Evolutionary conservation across 1,284 basidiomycete species (phyloP), one percentile per base, ranked within the genome.

Genomic region (Apiotrichum gamsii): DNA sequence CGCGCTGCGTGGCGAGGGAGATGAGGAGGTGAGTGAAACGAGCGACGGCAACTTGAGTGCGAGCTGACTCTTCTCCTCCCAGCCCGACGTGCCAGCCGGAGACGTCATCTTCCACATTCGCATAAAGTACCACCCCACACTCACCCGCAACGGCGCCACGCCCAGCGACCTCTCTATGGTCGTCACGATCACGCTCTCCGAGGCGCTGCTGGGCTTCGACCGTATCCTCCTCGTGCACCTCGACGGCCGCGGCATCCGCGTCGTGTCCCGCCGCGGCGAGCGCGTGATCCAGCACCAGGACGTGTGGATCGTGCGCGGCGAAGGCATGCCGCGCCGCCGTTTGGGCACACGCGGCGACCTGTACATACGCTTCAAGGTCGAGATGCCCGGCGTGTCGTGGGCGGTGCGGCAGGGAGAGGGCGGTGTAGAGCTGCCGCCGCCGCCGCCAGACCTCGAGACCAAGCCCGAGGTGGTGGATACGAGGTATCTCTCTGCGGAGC

Each of bases 71-170:
- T n/a, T n/a, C n/a, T n/a, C n/a, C n/a, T 23, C 21, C 20, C 49
- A 91, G 87, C 88, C 88, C 45, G 83, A 82, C 39, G 70, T 84
- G 35, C 85, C 87, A 30, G 76, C 90, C 43, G 89, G 88, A 20
- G 90, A 94, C 61, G 85, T 96, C 20, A 79, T 94, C 49, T 93
- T 98, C 69, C 78, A 84, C 19, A 77, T 97, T 41, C 80, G 83
- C 62, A 75, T 81, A 21, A 69, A 74, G 32, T 76, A 77, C 2
- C 89, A 96, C 58, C 75, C 81, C 2, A 82, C 84, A 0, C 93
- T 97, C 65, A 44, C 47, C 8, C 57, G 61, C 10, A 53, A 57
- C 19, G 56, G 57, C 14, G 36, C 46, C 13, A 45, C 52, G 3
- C 50, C 56, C 2, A 49, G 55, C 9, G 62, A 65, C 43, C 64